Percentiles rank a stretch among this genome's conserved stretches.
Evolutionary conservation across 768 basidiomycete species (phyloP).

Genomic region (Lactifluus subvellereus): DNA sequence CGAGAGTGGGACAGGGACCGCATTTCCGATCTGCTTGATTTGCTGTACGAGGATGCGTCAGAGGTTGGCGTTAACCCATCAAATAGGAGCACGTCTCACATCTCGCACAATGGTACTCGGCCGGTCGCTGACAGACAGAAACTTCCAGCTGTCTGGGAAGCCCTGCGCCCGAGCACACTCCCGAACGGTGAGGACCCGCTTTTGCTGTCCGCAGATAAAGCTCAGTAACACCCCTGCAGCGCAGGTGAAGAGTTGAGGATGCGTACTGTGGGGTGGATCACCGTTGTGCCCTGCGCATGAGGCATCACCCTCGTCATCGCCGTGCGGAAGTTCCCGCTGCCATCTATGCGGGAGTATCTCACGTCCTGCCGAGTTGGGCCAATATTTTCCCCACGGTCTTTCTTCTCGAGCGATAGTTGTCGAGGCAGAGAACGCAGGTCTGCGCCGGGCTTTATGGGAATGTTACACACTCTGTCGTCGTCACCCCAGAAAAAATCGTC

Average conservation of each 20-base stretch:
- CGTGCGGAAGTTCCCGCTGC: constrained; percentile 51
- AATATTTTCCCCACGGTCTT: too few species aligned
- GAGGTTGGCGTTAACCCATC: not conserved
- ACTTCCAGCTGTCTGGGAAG: constrained; percentile 67
- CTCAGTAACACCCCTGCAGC: not conserved
- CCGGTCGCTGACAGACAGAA: constrained; percentile 42
- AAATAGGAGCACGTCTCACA: constrained; percentile 37
- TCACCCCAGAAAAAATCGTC: not conserved
- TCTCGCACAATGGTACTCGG: constrained; percentile 40
- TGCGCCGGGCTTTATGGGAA: constrained; percentile 48
- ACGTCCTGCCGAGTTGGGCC: not conserved
- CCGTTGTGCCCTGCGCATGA: constrained; percentile 40
- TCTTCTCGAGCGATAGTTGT: not conserved
- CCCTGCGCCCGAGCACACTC: constrained; percentile 62
- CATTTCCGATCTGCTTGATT: constrained; percentile 75
- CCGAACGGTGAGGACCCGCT: constrained; percentile 44
- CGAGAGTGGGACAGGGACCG: constrained; percentile 67
- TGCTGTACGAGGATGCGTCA: constrained; percentile 40
- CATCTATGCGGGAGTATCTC: constrained; percentile 53
- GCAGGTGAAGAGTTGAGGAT: not conserved
- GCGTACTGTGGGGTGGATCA: constrained; percentile 44
- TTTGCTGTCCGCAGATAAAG: constrained; percentile 45
- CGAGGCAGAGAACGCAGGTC: constrained; percentile 30
- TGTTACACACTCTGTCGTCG: constrained; percentile 35
- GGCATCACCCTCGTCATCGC: constrained; percentile 55